phyloP scores from a whole-genome alignment of 2,329 filamentous ascomycete species.

The Colletotrichum cereale region DNA sequence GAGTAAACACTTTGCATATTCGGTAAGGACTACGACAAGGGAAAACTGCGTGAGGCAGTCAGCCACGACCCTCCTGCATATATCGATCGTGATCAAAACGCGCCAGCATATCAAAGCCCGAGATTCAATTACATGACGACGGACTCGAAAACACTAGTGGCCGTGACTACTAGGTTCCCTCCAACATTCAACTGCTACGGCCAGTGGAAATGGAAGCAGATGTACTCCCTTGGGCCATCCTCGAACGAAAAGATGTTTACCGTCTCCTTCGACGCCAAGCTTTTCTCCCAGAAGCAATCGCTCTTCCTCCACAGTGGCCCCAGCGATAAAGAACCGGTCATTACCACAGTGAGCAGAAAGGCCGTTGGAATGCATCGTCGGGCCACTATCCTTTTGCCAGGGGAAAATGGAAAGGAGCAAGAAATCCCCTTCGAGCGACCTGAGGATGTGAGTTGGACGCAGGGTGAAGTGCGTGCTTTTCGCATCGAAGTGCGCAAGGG shows the following conservation, averaged over 20 bases:
- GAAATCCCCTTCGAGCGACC: conserved; percentile 10
- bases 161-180: conserved; percentile 22
- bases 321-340: conserved; percentile 3
- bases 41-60: background rate
- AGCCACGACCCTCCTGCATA: background rate
- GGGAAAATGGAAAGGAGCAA: background rate
- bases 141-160: background rate
- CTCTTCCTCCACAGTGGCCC: conserved; percentile 30
- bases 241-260: conserved; percentile 17
- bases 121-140: background rate
- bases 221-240: conserved; percentile 26
- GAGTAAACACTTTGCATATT: background rate
- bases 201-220: conserved; percentile 29
- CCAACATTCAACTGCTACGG: conserved; percentile 31
- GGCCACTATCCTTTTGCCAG: conserved; percentile 17
- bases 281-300: conserved; percentile 24
- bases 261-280: conserved; percentile 6
- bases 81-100: background rate
- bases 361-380: background rate
- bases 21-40: background rate
- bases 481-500: conserved; percentile 2
- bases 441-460: conserved; percentile 6
- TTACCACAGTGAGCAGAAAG: conserved; percentile 16
- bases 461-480: conserved; percentile 12
- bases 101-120: conserved; percentile 3